Base-by-base conservation (phyloP, 192 early-diverging fungal species). In the Gaertneriomyces semiglobifer region DNA sequence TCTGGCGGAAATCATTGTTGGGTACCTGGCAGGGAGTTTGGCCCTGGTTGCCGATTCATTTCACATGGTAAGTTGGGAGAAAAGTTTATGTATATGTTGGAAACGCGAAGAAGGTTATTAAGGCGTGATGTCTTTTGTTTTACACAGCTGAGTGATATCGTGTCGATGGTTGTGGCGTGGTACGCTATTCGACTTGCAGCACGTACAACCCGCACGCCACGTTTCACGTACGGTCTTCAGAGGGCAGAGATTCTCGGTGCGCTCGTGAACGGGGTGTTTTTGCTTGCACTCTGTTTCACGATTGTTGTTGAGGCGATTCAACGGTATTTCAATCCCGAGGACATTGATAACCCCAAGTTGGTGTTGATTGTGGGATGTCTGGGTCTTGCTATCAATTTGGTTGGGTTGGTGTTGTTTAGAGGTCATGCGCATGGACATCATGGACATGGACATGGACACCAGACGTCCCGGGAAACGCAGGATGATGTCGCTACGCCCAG, bases 171-270 rank as follows among this genome's bases (percentile, higher is more conserved):
- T 40, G 86, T 96, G 54, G 92, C 88, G 12, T 79, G 90, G n/a
- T 90, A 86, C 76, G 93, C 93, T 47, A 86, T 92, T 47, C 68
- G 20, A 40, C 50, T 59, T 47, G 20, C 14, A 45, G 25, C 18
- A 8, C 39, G n/a, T 12, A 38, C 44, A 14, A 44, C 55, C 9
- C 44, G 20, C 18, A 16, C 52, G 42, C 33, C 60, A 87, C 81
- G 84, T 56, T 85, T 89, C 76, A 89, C 91, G 38, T 96, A 91
- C 72, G 94, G 94, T 18, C 89, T 89, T 87, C 90, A 93, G 75
- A 82, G 94, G 44, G 94, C 93, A 4, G 94, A 96, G 75, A 83
- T 95, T 18, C 81, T 97, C 38, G 94, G 93, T 14, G 94, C 93
- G n/a, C 82, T 97, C 3, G 83, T 92, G 47, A 97, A 95, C 68